A percentile compares a stretch with the other conserved stretches of the same genome.
Conservation (phyloP, 2,329 filamentous ascomycete genomes). For the Dryadomyces quercus-mongolicae region DNA sequence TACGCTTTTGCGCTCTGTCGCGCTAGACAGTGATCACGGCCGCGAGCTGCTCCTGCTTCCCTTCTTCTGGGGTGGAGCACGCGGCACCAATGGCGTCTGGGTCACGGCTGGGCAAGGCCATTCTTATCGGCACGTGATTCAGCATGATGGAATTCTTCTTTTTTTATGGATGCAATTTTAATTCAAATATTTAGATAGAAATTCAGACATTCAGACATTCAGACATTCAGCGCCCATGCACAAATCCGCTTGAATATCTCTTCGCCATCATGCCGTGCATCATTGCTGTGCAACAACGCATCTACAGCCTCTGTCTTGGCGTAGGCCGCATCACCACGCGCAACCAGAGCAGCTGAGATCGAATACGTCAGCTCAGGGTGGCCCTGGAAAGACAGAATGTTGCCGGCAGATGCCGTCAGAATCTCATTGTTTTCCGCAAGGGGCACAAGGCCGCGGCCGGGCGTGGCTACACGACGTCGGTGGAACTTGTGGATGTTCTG, state of each 20-base stretch:
- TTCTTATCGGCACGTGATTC: not conserved
- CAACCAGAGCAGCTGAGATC: not conserved
- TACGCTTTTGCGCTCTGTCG: constrained; percentile 1
- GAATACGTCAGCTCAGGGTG: not conserved
- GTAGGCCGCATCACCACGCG: not conserved
- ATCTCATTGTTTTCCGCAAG: not conserved
- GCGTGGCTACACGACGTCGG: not conserved
- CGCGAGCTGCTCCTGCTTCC: not conserved
- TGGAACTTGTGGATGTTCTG: not conserved
- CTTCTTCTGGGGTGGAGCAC: not conserved
- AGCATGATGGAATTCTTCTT: too few species aligned
- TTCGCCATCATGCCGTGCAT: not conserved
- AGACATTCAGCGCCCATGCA: not conserved
- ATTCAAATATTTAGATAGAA: too few species aligned
- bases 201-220: too few species aligned
- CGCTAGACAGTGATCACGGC: constrained; percentile 4
- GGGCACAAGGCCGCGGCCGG: not conserved
- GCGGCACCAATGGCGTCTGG: too few species aligned
- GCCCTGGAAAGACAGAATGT: not conserved
- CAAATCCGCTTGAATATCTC: not conserved
- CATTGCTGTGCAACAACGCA: not conserved
- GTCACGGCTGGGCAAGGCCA: too few species aligned
- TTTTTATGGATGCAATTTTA: too few species aligned
- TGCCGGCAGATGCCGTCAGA: not conserved
- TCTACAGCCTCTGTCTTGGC: not conserved